Conservation (phyloP, 257 asterid genomes). For the Eustoma russellianum region DNA sequence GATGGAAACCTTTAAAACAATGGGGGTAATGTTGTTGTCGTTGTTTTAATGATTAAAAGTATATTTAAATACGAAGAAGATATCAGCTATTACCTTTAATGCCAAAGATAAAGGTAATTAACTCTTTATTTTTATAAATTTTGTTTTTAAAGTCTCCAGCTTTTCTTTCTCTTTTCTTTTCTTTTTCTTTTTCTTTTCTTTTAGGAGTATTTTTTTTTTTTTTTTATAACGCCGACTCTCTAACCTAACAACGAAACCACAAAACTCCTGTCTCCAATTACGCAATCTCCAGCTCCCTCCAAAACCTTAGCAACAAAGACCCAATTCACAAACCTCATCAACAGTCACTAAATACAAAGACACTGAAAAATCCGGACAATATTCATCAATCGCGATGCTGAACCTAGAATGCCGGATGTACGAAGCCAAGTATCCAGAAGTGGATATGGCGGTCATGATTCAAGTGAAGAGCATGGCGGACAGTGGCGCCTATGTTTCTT, state of each 20-base stretch:
- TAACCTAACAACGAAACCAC: neutral
- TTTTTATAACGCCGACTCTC: neutral
- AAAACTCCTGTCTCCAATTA: no score
- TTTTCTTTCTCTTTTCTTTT: neutral
- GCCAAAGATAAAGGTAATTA: no score
- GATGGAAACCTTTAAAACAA: no score
- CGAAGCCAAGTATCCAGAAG: conserved; percentile 93
- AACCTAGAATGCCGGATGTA: conserved; percentile 97
- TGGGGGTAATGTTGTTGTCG: no score
- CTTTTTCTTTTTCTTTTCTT: neutral
- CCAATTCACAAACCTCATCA: conserved; percentile 1
- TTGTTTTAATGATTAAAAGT: no score
- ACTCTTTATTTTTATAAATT: no score
- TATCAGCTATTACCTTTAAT: no score
- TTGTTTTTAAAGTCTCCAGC: no score
- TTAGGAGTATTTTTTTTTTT: no score
- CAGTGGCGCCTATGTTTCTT: conserved; percentile 90
- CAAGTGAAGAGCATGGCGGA: conserved; percentile 98
- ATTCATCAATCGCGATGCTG: conserved; percentile 46
- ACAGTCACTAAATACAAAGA: neutral
- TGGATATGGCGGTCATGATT: conserved; percentile 88
- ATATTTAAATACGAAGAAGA: no score
- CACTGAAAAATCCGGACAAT: neutral
- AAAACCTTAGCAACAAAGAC: neutral
- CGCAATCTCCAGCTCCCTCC: no score